Evolutionary conservation across 305 asterid genomes (phyloP), one percentile per base, ranked within the genome.

Genomic region (Stenogyne calaminthoides): DNA sequence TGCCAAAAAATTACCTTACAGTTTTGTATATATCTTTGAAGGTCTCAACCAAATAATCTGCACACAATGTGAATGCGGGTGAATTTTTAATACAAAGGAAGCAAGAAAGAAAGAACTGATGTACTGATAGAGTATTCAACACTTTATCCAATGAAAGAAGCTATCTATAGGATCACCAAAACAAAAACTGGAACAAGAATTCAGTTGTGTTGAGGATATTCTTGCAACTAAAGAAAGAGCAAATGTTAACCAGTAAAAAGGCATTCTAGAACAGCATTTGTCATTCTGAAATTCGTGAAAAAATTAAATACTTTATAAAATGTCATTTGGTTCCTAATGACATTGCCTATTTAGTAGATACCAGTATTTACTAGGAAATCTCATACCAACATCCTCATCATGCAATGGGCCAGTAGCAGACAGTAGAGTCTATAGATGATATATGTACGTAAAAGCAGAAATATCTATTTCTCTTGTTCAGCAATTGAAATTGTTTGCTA

Each of bases 1-100:
- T 74, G 73, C 15, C 52, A 75, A 77, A 77, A 18, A 65, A 69
- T 37, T 79, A 94, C 99, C 99, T 88, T 71, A 87, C 80, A 71
- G 86, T 83, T 88, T 85, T 88, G 85, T 86, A 94, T 47, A 84
- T 37, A 80, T 90, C 96, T 61, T 27, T 84, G 80, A 83, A 84
- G 74, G 84, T 90, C 83, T 94, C 97, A 6, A 83, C 77, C 90
- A 94, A 73, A 84, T 85, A 91, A 85, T 84, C 98, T 94, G 94
- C 91, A 81, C 3, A 56, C 64, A 83, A 64, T 39, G 25, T 14
- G 59, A 69, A 55, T 49, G 55, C 60, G 16, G 16, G 70, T 84
- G 72, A 71, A 42, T 67, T 64, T 68, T 54, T 56, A 68, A 46
- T 20, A 66, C 14, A 67, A 56, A 71, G 64, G 62, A 67, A 80